Percentiles rank a stretch among this genome's conserved stretches.
These are phyloP conservation scores for Echinosophora koreensis DNA, from an alignment of 306 rosid species.

Conservation along the genomic window DNA sequence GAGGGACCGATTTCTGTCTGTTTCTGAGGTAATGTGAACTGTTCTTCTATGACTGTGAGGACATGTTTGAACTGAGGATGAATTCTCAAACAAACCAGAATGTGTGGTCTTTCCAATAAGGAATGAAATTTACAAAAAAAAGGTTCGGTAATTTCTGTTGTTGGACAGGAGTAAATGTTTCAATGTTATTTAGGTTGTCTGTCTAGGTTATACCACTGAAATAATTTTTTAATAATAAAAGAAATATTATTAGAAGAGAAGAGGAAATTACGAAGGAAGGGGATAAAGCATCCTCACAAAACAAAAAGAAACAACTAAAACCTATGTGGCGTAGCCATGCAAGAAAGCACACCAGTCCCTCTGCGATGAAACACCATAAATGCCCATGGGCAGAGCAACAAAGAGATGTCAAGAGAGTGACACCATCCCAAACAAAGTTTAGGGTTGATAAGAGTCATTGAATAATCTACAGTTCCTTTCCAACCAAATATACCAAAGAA, in stretches of 20 bases:
- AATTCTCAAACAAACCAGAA: slow-evolving; percentile 29
- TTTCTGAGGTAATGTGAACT: slow-evolving; percentile 75
- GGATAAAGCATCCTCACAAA: neutral
- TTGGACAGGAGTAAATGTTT: neutral
- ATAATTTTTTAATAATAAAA: neutral
- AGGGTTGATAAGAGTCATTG: neutral
- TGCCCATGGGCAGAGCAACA: neutral
- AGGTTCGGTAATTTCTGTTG: neutral
- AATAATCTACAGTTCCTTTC: neutral
- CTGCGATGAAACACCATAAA: too few relatives aligned
- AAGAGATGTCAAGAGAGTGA: too few relatives aligned
- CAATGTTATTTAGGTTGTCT: neutral
- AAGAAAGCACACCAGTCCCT: neutral
- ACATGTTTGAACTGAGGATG: neutral
- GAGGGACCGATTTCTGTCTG: slow-evolving; percentile 90
- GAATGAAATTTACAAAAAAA: slow-evolving; percentile 20
- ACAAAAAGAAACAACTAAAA: neutral
- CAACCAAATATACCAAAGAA: neutral
- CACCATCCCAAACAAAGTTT: too few relatives aligned
- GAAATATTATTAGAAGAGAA: too few relatives aligned
- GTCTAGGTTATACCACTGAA: neutral
- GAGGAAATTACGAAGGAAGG: neutral
- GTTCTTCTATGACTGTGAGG: slow-evolving; percentile 1
- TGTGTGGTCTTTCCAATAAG: neutral
- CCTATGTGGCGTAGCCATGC: neutral